Base-by-base conservation (phyloP, 1,139 yeast genomes). In the Blastobotrys persicus region DNA sequence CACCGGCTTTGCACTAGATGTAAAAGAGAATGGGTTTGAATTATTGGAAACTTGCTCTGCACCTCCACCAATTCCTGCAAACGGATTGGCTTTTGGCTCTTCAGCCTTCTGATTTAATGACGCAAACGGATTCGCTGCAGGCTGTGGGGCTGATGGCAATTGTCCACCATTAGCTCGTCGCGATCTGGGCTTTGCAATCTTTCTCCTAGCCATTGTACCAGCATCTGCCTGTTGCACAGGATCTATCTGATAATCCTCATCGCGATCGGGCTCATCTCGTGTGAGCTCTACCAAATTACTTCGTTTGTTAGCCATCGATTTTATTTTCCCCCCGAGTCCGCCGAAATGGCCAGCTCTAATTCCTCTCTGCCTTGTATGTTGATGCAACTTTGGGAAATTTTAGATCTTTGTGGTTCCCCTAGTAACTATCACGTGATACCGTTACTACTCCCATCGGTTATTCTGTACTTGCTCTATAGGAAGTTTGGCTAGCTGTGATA, bases 161-260 rank as follows among this genome's bases (percentile, higher is more conserved):
- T 35, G 19, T 13, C 46, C 43, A 17, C 42, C 42, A 14, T 47
- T 53, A 11, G 49, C 54, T 12, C 56, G 47, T 62, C 75, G 59
- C 34, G 69, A 57, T 55, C 77, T 76, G 12, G 91, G 89, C 63
- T 77, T 76, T 20, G 85, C 72, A 47, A 85, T 74, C 71, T 82
- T 85, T 63, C 97, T 75, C 49, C 70, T 76, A 9, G 92, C 79
- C 76, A 88, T 68, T 4, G 80, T 81, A 3, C 75, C 80, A 1
- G 78, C 74, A 4, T 85, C 75, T 0, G 96, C 95, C 44, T 61
- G 57, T 9, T 38, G 49, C 19, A 58, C 60, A 31, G 73, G 72
- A n/a, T 55, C 62, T 23, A 64, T 61, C 14, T 63, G 62, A 3
- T 54, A 64, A 20, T 63, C 71, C 19, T 66, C 75, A 26, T 69